Percentiles rank a stretch among this genome's conserved stretches.
These are phyloP conservation scores for Ophiostoma tasmaniense DNA, from an alignment of 2,329 filamentous ascomycete species.

Conservation along the genomic window DNA sequence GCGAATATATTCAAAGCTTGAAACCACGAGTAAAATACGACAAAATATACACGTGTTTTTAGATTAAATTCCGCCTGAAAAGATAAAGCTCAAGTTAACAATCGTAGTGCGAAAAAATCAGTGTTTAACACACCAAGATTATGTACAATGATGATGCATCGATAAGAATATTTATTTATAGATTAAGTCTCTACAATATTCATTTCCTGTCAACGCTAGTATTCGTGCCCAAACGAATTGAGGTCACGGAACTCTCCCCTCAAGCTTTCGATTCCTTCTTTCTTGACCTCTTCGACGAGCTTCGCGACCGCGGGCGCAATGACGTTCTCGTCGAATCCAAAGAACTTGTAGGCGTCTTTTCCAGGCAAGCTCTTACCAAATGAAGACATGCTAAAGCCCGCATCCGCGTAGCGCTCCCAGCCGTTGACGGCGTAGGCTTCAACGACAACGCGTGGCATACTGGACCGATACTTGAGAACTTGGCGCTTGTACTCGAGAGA, in stretches of 20 bases:
- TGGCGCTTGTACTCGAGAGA: conserved; percentile 29
- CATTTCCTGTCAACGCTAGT: too few species aligned
- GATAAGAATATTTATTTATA: too few species aligned
- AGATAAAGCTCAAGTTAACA: too few species aligned
- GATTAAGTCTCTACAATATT: too few species aligned
- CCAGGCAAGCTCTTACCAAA: conserved; percentile 46
- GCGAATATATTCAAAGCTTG: too few species aligned
- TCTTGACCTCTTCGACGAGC: not conserved
- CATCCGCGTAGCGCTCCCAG: conserved; percentile 49
- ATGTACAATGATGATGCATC: too few species aligned
- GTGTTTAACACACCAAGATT: too few species aligned
- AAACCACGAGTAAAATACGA: too few species aligned
- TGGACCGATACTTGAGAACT: conserved; percentile 27
- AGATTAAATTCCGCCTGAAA: too few species aligned
- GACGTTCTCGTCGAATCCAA: conserved; percentile 35
- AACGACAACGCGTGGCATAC: conserved; percentile 35
- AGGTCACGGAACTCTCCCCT: not conserved
- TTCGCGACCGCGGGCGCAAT: not conserved
- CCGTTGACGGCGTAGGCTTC: conserved; percentile 45
- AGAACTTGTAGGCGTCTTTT: conserved; percentile 43
- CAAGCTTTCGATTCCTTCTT: not conserved
- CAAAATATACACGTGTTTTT: too few species aligned
- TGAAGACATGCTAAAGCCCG: conserved; percentile 37
- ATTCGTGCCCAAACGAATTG: not conserved
- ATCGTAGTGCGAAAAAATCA: too few species aligned